Evolutionary conservation across 495 filamentous ascomycete genomes (phyloP), one percentile per base, ranked within the genome.

Genomic region (Penicillium alfredii): DNA sequence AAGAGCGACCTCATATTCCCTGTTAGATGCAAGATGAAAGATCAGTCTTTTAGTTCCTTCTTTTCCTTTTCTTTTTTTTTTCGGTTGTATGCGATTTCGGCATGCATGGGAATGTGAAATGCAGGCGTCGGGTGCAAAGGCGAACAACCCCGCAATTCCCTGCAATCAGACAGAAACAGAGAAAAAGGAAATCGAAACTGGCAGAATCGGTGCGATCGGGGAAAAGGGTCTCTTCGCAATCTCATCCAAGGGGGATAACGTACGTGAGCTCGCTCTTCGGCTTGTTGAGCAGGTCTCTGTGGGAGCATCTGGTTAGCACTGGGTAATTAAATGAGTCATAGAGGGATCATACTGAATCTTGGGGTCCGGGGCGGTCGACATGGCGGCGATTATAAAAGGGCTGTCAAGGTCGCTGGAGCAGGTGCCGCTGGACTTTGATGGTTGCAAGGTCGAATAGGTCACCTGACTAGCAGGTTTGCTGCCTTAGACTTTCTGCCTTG

Each of bases 1-100:
- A 46, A 85, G 76, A 31, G 80, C 76, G 47, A 94, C 80, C 61
- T 95, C 88, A 64, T 86, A 94, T 65, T 95, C 88, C 28, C 84
- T 88, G 47, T 48, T 35, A 4, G 18, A 43, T 35, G 28, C 32
- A 32, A 30, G 30, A 44, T 38, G 34, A 40, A 42, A 35, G 38
- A 45, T 55, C 49, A 58, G 46, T 34, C 40, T 56, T 50, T 33
- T 45, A 4, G 11, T 33, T 8, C 13, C 15, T 38, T 24, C 27
- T n/a, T n/a, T n/a, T n/a, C n/a, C n/a, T n/a, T n/a, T n/a, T n/a
- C n/a, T n/a, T n/a, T n/a, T n/a, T n/a, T n/a, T n/a, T n/a, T n/a
- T n/a, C n/a, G n/a, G n/a, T n/a, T n/a, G n/a, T n/a, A n/a, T n/a
- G n/a, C n/a, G n/a, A n/a, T n/a, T n/a, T n/a, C n/a, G n/a, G n/a